phyloP scores from a whole-genome alignment of 23 red algal species.

The Rhodosorus marinus region DNA sequence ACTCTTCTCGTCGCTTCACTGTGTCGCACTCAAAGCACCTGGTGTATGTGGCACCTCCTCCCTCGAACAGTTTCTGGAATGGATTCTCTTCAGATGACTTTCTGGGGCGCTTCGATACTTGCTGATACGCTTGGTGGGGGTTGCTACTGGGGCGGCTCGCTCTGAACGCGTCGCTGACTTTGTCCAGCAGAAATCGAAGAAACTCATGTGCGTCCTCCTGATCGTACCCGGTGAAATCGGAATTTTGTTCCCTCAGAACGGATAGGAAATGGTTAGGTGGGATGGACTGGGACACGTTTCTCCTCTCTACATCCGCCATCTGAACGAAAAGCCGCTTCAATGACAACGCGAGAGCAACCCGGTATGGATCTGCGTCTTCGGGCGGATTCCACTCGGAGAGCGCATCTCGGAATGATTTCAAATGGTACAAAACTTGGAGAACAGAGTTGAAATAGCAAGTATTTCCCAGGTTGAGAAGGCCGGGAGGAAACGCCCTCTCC shows the following conservation, averaged over 20 bases:
- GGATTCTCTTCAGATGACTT: background rate
- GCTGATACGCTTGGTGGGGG: background rate
- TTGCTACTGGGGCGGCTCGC: background rate
- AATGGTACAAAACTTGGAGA: slow-evolving; percentile 65
- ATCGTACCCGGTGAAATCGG: slow-evolving; percentile 31
- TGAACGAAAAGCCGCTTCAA: background rate
- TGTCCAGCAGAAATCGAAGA: slow-evolving; percentile 46
- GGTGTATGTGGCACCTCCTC: slow-evolving; percentile 28
- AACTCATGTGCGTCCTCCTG: slow-evolving; percentile 69
- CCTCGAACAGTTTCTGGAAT: slow-evolving; percentile 19
- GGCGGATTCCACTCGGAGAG: background rate
- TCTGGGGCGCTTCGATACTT: background rate
- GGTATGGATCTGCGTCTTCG: too few species aligned
- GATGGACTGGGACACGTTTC: slow-evolving; percentile 25
- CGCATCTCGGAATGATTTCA: slow-evolving; percentile 16
- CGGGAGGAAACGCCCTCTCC: too few species aligned
- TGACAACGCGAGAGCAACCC: background rate
- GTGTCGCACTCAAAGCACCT: slow-evolving; percentile 35
- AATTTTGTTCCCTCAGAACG: slow-evolving; percentile 19
- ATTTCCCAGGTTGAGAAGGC: slow-evolving; percentile 78
- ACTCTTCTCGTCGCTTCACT: slow-evolving; percentile 11
- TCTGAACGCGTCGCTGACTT: slow-evolving; percentile 16
- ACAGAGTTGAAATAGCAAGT: slow-evolving; percentile 80
- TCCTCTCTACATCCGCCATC: too few species aligned
- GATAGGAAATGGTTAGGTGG: slow-evolving; percentile 10